Conservation (phyloP, 2,329 filamentous ascomycete species). For the Diaporthe eres region DNA sequence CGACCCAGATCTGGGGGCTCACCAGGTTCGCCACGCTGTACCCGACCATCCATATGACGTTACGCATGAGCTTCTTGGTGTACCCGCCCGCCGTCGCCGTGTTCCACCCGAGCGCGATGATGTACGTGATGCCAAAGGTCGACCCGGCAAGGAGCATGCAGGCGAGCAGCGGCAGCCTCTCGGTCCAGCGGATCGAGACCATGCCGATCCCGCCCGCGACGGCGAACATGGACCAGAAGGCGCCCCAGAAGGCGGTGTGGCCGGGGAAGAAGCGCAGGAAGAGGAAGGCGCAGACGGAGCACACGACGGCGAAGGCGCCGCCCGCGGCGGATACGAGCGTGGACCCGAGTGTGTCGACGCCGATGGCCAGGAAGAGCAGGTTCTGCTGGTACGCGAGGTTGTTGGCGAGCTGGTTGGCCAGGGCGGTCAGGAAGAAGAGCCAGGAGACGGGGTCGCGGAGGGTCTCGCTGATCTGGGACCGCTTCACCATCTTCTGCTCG, state of each 20-base stretch:
- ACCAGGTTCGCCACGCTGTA: conserved; percentile 49
- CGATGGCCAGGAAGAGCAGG: conserved; percentile 53
- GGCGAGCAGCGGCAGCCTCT: conserved; percentile 49
- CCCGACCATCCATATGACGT: conserved; percentile 50
- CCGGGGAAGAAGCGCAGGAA: conserved; percentile 50
- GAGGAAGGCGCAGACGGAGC: conserved; percentile 51
- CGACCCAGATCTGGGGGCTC: conserved; percentile 50
- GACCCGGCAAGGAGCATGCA: conserved; percentile 50
- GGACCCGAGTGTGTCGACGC: conserved; percentile 54
- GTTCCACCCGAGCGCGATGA: conserved; percentile 54
- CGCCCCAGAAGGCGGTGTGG: conserved; percentile 50
- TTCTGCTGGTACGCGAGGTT: conserved; percentile 59
- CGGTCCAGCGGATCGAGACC: conserved; percentile 49
- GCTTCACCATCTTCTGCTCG: conserved; percentile 55
- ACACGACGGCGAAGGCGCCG: conserved; percentile 52
- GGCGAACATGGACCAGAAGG: conserved; percentile 51
- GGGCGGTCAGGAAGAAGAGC: conserved; percentile 48
- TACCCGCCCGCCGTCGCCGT: conserved; percentile 51
- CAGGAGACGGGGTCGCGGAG: conserved; percentile 45
- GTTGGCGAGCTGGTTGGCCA: conserved; percentile 54
- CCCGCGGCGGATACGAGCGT: conserved; percentile 56
- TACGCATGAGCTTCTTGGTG: conserved; percentile 51
- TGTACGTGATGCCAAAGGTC: conserved; percentile 54
- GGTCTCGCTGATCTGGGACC: conserved; percentile 43
- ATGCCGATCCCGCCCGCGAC: conserved; percentile 50